Percentiles rank a stretch among this genome's conserved stretches.
These are phyloP conservation scores for Ceratocystis ficicola DNA, from an alignment of 2,329 filamentous ascomycete species.

Conservation along the genomic window DNA sequence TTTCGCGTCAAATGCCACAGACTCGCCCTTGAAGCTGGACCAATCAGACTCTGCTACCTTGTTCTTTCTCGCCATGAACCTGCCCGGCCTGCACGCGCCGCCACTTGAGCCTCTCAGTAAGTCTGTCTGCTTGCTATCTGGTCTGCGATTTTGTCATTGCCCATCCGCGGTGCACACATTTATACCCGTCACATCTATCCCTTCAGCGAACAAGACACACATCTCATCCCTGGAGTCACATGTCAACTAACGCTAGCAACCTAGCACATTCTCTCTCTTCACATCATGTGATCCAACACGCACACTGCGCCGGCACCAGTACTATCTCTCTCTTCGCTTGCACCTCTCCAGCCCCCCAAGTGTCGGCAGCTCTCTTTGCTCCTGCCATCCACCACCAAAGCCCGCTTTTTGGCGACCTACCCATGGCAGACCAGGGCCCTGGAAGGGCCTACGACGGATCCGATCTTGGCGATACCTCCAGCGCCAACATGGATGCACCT, in stretches of 20 bases:
- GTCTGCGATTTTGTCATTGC: background rate
- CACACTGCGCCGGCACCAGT: background rate
- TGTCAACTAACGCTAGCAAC: background rate
- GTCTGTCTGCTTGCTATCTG: background rate
- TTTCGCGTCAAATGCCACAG: constrained; percentile 1
- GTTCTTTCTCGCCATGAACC: background rate
- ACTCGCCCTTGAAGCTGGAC: background rate
- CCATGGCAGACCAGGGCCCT: background rate
- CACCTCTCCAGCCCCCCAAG: background rate
- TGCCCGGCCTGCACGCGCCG: background rate
- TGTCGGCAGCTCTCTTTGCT: background rate
- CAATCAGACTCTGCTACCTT: background rate
- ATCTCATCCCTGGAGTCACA: background rate
- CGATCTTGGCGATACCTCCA: background rate
- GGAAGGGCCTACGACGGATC: background rate
- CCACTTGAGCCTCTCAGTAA: background rate
- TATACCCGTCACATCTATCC: no score
- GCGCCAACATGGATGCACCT: background rate
- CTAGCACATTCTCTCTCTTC: background rate
- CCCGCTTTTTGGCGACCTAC: background rate
- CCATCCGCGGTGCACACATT: background rate
- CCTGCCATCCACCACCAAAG: background rate
- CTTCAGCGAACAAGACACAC: background rate
- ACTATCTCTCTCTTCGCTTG: background rate
- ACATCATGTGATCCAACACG: background rate